Percentiles rank a stretch among this genome's conserved stretches.
phyloP scores from a whole-genome alignment of 805 yeast species.

The Isabelozyma heimii region DNA sequence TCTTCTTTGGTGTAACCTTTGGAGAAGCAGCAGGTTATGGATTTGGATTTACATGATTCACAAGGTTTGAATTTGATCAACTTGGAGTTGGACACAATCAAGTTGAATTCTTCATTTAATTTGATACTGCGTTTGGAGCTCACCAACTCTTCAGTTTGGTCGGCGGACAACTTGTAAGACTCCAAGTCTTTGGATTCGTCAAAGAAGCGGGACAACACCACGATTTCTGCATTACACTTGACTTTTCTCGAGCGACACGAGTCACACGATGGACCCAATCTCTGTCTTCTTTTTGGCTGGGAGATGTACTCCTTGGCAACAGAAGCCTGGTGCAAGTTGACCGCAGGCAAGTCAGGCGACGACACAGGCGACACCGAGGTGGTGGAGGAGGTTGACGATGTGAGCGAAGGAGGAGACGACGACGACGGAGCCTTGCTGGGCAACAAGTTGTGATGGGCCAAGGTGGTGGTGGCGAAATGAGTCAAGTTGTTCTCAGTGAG shows the following conservation, averaged over 20 bases:
- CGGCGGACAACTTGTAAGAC: not conserved
- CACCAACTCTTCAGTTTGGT: constrained; percentile 2
- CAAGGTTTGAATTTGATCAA: constrained; percentile 54
- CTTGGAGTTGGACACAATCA: constrained; percentile 23
- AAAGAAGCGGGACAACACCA: constrained; percentile 25
- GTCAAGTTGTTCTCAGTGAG: constrained; percentile 11
- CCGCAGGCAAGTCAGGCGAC: not conserved
- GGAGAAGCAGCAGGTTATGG: constrained; percentile 51
- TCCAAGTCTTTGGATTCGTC: not conserved
- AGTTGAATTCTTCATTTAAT: constrained; percentile 4
- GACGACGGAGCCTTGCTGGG: not conserved
- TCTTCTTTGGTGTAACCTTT: constrained; percentile 68
- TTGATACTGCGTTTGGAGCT: not conserved
- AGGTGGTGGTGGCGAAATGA: not conserved
- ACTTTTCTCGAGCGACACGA: constrained; percentile 66
- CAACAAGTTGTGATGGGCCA: not conserved
- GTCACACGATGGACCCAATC: constrained; percentile 76
- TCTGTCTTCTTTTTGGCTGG: constrained; percentile 45
- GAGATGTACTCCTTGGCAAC: not conserved
- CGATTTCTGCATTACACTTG: constrained; percentile 68
- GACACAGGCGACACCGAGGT: constrained; percentile 3
- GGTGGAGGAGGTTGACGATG: not conserved
- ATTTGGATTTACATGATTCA: constrained; percentile 49
- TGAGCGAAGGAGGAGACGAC: not conserved
- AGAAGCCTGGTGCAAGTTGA: not conserved